Base-by-base conservation (phyloP, 306 rosid genomes). In the Gillenia trifoliata region DNA sequence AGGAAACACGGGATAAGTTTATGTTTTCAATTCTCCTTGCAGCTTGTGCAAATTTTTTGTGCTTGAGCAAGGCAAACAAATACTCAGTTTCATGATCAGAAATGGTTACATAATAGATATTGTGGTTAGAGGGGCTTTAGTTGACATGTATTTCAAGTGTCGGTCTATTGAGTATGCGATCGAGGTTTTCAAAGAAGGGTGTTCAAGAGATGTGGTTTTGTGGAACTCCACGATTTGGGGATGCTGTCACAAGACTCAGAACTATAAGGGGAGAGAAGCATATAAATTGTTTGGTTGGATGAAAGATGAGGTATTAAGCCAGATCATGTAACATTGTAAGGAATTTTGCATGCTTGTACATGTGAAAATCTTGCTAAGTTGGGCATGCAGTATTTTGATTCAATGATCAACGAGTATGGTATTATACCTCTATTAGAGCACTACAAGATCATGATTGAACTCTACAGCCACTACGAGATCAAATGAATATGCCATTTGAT, bases 201-300 rank as follows among this genome's bases (percentile, higher is more conserved):
- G 59, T 75, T 85, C 56, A 0, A 75, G 83, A 70, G 92, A 91
- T 80, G 83, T 86, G 73, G 73, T 87, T 45, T 67, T 87, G 31
- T 91, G 88, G 89, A 91, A 91, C 79, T 81, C 88, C 68, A 72
- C 87, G 33, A 86, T 91, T 80, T 40, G 87, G 78, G 92, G 92
- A 80, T 89, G 91, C 66, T 87, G 86, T 77, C 88, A 83, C 84
- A n/a, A n/a, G n/a, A n/a, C n/a, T n/a, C n/a, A n/a, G n/a, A 89
- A 88, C 63, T 72, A 57, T 49, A 85, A 75, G 71, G 85, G 78
- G 33, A 68, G n/a, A 47, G 82, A 86, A 60, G 89, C 81, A 13
- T 80, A 87, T 25, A 79, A 84, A 77, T 75, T 89, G 61, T 86
- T 84, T 77, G 30, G 25, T 66, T 45, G 57, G 50, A 83, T 85